Percentiles rank a stretch among this genome's conserved stretches.
Conservation (phyloP, 2,329 filamentous ascomycete genomes). For the Aspergillus ruber region DNA sequence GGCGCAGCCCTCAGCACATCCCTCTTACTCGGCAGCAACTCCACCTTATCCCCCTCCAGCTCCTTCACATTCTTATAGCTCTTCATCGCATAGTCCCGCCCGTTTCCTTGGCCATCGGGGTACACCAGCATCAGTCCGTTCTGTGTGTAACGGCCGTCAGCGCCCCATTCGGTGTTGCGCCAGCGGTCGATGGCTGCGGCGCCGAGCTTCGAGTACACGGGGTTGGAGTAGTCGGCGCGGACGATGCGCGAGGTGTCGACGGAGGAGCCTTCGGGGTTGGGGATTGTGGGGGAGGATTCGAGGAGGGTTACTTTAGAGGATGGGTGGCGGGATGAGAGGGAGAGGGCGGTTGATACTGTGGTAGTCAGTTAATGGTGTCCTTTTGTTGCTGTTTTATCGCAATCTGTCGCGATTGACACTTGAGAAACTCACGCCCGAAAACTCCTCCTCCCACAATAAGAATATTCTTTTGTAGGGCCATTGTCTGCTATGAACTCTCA, state of each 20-base stretch:
- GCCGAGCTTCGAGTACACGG: constrained; percentile 68
- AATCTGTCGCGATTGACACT: neutral
- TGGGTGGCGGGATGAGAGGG: constrained; percentile 56
- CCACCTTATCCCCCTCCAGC: constrained; percentile 28
- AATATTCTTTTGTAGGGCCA: constrained; percentile 31
- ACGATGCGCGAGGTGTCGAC: constrained; percentile 58
- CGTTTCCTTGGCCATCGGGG: constrained; percentile 21
- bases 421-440: constrained; percentile 32
- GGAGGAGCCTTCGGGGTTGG: constrained; percentile 53
- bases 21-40: constrained; percentile 25
- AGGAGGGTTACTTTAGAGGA: constrained; percentile 51
- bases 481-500: constrained; percentile 3
- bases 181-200: constrained; percentile 64
- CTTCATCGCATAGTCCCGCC: constrained; percentile 31
- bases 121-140: constrained; percentile 39
- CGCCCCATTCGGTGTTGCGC: constrained; percentile 44
- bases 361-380: constrained; percentile 3
- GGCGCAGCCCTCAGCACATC: constrained; percentile 31
- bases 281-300: constrained; percentile 50
- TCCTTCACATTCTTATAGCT: constrained; percentile 36
- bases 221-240: constrained; percentile 72
- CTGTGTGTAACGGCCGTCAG: constrained; percentile 38
- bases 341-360: constrained; percentile 58
- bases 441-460: constrained; percentile 39
- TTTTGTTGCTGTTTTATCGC: neutral